Conservation (phyloP, 495 filamentous ascomycete genomes). For the Trichoderma erinaceum region DNA sequence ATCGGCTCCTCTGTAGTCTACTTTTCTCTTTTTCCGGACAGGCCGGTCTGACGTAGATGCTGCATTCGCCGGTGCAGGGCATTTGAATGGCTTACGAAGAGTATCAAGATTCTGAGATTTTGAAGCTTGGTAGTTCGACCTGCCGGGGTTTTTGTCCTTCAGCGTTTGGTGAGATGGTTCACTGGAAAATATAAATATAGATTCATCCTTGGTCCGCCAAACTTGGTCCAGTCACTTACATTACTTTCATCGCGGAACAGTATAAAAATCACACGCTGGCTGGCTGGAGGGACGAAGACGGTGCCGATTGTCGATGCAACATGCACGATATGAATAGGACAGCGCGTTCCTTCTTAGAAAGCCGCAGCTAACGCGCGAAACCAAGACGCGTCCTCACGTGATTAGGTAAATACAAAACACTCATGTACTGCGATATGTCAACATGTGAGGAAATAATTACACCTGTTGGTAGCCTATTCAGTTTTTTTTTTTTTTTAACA, state of each 20-base stretch:
- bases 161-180: background rate
- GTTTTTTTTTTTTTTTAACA: too few species aligned
- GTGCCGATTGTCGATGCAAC: background rate
- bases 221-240: background rate
- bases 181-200: background rate
- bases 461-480: too few species aligned
- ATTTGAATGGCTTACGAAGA: conserved; percentile 76
- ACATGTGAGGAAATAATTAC: too few species aligned
- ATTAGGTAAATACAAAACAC: background rate
- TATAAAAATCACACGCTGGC: background rate
- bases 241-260: conserved; percentile 36
- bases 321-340: background rate
- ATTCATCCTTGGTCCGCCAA: background rate
- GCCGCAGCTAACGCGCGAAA: background rate
- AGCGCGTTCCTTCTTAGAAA: background rate
- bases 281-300: background rate
- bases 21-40: conserved; percentile 75
- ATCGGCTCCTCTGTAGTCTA: conserved; percentile 84
- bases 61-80: conserved; percentile 71
- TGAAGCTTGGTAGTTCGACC: background rate
- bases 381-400: background rate
- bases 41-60: conserved; percentile 74
- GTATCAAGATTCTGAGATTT: background rate
- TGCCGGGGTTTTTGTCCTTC: background rate
- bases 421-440: background rate